Conservation (phyloP, 805 yeast genomes). For the Wickerhamomyces canadensis region DNA sequence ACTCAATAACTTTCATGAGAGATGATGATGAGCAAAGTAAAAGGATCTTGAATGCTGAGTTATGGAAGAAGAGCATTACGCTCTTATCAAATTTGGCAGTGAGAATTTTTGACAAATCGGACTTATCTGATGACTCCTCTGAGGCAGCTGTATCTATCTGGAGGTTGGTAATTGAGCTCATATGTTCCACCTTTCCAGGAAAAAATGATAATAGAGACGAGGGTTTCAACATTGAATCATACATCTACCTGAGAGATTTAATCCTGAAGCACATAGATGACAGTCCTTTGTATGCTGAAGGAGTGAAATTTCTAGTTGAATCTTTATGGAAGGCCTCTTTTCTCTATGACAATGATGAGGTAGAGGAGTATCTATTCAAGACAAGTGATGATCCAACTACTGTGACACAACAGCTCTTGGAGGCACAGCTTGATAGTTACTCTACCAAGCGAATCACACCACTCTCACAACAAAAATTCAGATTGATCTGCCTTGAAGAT, state of each 20-base stretch:
- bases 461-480: constrained; percentile 40
- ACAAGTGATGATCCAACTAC: constrained; percentile 27
- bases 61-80: constrained; percentile 51
- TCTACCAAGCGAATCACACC: constrained; percentile 48
- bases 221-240: constrained; percentile 39
- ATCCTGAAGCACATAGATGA: constrained; percentile 37
- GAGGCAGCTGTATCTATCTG: constrained; percentile 27
- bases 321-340: constrained; percentile 56
- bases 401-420: constrained; percentile 32
- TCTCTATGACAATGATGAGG: constrained; percentile 50
- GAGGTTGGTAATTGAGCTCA: constrained; percentile 36
- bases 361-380: constrained; percentile 36
- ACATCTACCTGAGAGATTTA: constrained; percentile 32
- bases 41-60: constrained; percentile 20
- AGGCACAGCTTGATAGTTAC: constrained; percentile 41
- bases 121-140: constrained; percentile 4
- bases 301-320: constrained; percentile 39
- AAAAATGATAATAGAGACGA: constrained; percentile 32
- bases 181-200: constrained; percentile 35
- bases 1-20: constrained; percentile 41
- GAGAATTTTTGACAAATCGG: constrained; percentile 21
- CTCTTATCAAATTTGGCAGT: constrained; percentile 33
- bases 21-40: constrained; percentile 21
- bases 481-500: constrained; percentile 53
- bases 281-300: constrained; percentile 21